phyloP scores from a whole-genome alignment of 2,329 filamentous ascomycete genomes.

The Colletotrichum scovillei region DNA sequence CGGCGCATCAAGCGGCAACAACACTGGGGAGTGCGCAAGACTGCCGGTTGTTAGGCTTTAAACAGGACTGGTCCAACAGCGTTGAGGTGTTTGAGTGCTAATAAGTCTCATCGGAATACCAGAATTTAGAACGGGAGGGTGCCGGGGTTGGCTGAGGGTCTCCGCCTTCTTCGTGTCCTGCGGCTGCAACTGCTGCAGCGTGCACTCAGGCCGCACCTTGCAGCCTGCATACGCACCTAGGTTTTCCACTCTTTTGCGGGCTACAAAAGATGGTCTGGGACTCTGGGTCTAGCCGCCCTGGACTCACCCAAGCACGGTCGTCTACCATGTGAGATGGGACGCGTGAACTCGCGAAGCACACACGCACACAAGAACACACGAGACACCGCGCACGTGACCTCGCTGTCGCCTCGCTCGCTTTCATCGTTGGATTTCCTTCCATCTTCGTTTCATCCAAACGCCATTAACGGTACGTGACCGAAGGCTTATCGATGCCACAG shows the following conservation, averaged over 20 bases:
- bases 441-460: conserved; percentile 3
- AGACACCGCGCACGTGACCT: background rate
- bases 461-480: background rate
- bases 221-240: conserved; percentile 4
- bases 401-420: background rate
- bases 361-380: background rate
- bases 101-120: background rate
- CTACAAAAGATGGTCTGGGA: background rate
- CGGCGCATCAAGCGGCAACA: conserved; percentile 7
- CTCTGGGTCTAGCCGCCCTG: background rate
- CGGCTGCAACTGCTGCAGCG: conserved; percentile 15
- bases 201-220: conserved; percentile 11
- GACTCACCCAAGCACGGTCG: background rate
- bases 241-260: background rate
- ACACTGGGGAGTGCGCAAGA: background rate
- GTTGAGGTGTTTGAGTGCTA: background rate
- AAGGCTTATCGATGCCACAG: background rate
- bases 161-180: conserved; percentile 8
- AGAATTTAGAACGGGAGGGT: background rate
- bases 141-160: background rate
- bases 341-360: background rate
- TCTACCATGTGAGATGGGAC: background rate
- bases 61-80: background rate
- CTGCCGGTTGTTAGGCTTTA: background rate
- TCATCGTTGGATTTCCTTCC: background rate